phyloP scores from a whole-genome alignment of 768 basidiomycete species.

The Neoboletus magnificus region DNA sequence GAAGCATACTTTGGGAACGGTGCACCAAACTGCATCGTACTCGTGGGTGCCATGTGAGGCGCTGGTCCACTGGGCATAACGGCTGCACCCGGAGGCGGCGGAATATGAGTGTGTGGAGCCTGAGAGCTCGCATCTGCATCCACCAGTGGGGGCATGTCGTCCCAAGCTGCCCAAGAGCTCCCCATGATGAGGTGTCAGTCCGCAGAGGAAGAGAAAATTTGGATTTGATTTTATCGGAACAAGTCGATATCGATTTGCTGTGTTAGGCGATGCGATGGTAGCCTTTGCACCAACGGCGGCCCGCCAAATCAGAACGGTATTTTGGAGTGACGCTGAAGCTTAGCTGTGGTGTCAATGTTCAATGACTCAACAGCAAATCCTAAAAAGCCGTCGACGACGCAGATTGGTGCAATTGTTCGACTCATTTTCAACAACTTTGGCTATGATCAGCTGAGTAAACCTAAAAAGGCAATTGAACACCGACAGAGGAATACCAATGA shows the following conservation, averaged over 20 bases:
- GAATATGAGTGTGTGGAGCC: constrained; percentile 11
- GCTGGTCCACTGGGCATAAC: constrained; percentile 10
- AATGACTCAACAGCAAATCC: too few relatives aligned
- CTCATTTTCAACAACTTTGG: background rate
- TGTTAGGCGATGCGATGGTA: constrained; percentile 13
- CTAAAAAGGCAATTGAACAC: constrained; percentile 8
- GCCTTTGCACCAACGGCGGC: background rate
- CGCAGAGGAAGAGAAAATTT: background rate
- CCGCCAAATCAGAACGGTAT: background rate
- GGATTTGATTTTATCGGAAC: constrained; percentile 14
- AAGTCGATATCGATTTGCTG: constrained; percentile 18
- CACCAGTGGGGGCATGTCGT: constrained; percentile 28
- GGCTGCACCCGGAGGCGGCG: constrained; percentile 23
- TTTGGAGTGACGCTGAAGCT: background rate
- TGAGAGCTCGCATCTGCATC: constrained; percentile 13
- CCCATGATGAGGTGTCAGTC: constrained; percentile 13
- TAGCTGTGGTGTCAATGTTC: background rate
- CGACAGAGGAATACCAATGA: too few relatives aligned
- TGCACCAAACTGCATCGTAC: constrained; percentile 15
- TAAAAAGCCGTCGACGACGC: background rate
- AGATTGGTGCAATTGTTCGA: background rate
- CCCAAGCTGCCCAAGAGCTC: constrained; percentile 12
- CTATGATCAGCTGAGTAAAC: background rate
- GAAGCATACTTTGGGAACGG: constrained; percentile 16
- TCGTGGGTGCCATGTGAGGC: constrained; percentile 6